Percentiles rank a stretch among this genome's conserved stretches.
Conservation (phyloP, 129 eudicot species). For the Chrysanthemum makinoi region DNA sequence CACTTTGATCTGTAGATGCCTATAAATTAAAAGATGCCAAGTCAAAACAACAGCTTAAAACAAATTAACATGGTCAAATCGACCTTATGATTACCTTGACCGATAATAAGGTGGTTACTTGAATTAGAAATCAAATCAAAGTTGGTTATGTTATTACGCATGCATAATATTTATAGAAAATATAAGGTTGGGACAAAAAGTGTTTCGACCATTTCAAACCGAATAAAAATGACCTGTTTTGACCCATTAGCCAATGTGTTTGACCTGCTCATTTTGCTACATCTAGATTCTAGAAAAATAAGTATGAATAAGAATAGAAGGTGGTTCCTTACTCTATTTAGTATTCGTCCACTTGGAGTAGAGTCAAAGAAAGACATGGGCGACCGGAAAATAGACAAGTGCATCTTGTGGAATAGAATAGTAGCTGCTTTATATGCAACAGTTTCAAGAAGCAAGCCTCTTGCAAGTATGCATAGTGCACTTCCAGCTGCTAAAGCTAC, state of each 20-base stretch:
- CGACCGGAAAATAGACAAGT: conserved; percentile 66
- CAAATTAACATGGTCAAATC: background rate
- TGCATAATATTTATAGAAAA: background rate
- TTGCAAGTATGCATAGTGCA: conserved; percentile 52
- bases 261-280: too few relatives aligned
- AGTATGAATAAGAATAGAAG: background rate
- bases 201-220: too few relatives aligned
- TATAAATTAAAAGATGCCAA: too few relatives aligned
- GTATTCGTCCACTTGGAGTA: conserved; percentile 85
- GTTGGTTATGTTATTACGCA: too few relatives aligned
- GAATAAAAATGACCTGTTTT: too few relatives aligned
- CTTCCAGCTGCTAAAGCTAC: conserved; percentile 69
- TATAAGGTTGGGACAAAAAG: too few relatives aligned
- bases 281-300: too few relatives aligned
- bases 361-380: conserved; percentile 97
- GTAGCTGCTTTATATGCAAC: conserved; percentile 69
- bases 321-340: conserved; percentile 58
- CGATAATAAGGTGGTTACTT: too few relatives aligned
- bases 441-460: conserved; percentile 51
- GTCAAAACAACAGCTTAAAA: background rate
- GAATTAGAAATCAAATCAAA: too few relatives aligned
- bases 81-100: background rate
- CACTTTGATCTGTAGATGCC: too few relatives aligned
- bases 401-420: conserved; percentile 70
- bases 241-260: too few relatives aligned